Evolutionary conservation across 169 alveolate genomes (phyloP), one percentile per base, ranked within the genome.

Genomic region (Plasmodium gaboni): DNA sequence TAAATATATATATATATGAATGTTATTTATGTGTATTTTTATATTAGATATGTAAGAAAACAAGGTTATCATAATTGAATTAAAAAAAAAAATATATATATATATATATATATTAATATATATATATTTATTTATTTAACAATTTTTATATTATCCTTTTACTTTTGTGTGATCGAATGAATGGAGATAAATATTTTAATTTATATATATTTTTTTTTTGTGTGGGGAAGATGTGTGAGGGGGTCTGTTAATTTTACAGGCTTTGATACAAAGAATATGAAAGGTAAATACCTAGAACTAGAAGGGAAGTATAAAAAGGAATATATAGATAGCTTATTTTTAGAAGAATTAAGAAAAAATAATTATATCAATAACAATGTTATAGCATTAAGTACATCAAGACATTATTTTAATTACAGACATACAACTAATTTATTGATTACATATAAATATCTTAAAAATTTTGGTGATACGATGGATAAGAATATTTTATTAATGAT

Each of bases 371-470:
- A 92, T 59, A 93, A 64, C 9, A 88, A 76, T 42, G 92, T 92
- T 42, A 90, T 87, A 6, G 73, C 89, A 67, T 67, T 88, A 60
- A 89, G 94, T 59, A 94, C 96, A 12, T 94, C 96, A 28, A 70
- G 95, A 28, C 92, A 88, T 72, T 92, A 92, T 73, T 94, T 91
- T 78, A 94, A 94, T 73, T 94, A 94, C 48, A 73, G 96, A 19
- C 96, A 94, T 57, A 88, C 95, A 1, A 93, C 92, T 63, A 92
- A 94, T 71, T 55, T 80, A 68, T 59, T 80, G 12, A 80, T 72
- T 46, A 85, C 90, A 46, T 80, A 80, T 68, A 57, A 80, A 68
- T 80, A 80, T 48, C n/a, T 80, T 48, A 80, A 80, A 60, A n/a
- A 80, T 57, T 38, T 55, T 1, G 90, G 90, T 22, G 90, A 68